A percentile compares a stretch with the other conserved stretches of the same genome.
phyloP scores from a whole-genome alignment of 2,329 filamentous ascomycete species.

The Talaromyces islandicus region DNA sequence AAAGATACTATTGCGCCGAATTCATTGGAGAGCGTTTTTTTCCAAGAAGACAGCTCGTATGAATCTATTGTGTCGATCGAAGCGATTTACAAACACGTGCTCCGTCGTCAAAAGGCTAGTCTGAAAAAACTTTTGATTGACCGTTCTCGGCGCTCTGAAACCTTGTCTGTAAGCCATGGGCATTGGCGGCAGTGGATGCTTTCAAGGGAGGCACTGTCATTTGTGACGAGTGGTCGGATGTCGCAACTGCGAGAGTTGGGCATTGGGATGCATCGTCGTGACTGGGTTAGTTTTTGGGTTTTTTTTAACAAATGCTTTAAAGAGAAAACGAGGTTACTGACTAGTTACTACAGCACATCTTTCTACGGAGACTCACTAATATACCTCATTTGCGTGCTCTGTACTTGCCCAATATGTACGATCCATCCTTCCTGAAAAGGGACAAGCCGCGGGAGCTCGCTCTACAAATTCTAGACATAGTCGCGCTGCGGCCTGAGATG shows the following conservation, averaged over 20 bases:
- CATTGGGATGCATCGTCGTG: slow-evolving; percentile 65
- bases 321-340: not conserved
- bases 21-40: slow-evolving; percentile 69
- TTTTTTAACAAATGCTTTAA: not conserved
- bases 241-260: slow-evolving; percentile 63
- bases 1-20: slow-evolving; percentile 73
- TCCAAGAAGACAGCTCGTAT: slow-evolving; percentile 60
- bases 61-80: slow-evolving; percentile 60
- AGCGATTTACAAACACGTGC: slow-evolving; percentile 62
- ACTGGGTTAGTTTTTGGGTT: slow-evolving; percentile 59
- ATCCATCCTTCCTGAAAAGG: slow-evolving; percentile 46
- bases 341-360: slow-evolving; percentile 61
- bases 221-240: slow-evolving; percentile 74
- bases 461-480: slow-evolving; percentile 70
- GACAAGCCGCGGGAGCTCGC: slow-evolving; percentile 65
- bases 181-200: slow-evolving; percentile 68
- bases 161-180: slow-evolving; percentile 33
- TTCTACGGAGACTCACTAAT: slow-evolving; percentile 67
- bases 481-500: slow-evolving; percentile 68
- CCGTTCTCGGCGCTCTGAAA: slow-evolving; percentile 52
- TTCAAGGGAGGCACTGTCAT: slow-evolving; percentile 62
- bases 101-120: slow-evolving; percentile 65
- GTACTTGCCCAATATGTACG: slow-evolving; percentile 63
- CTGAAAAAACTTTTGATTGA: slow-evolving; percentile 70
- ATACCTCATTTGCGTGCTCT: slow-evolving; percentile 65